A percentile compares a stretch with the other conserved stretches of the same genome.
Evolutionary conservation across 148 eudicot genomes (phyloP).

Genomic region (Fagopyrum tataricum): DNA sequence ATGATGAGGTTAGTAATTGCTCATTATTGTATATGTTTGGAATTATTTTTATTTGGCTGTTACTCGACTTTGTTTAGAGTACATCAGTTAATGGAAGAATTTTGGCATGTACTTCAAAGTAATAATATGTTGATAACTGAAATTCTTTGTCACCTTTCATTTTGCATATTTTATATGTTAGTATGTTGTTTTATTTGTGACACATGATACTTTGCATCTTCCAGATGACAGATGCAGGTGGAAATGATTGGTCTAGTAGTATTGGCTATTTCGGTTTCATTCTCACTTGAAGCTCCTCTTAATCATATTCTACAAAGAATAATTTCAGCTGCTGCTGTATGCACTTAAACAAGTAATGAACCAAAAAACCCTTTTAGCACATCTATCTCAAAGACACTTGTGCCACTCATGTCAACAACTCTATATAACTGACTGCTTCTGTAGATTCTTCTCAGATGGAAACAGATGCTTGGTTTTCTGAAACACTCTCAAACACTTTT

Average conservation of each 20-base stretch:
- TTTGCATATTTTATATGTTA: neutral
- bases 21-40: neutral
- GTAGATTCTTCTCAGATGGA: constrained; percentile 12
- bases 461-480: constrained; percentile 20
- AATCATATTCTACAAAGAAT: constrained; percentile 41
- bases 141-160: neutral
- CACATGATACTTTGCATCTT: neutral
- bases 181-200: neutral
- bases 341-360: constrained; percentile 48
- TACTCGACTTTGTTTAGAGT: neutral
- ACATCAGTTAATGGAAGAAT: neutral
- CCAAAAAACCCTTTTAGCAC: constrained; percentile 43
- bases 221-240: constrained; percentile 57
- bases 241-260: constrained; percentile 53
- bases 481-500: constrained; percentile 14
- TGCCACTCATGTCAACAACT: constrained; percentile 6
- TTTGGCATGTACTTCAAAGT: neutral
- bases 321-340: constrained; percentile 62
- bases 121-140: neutral
- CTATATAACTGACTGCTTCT: neutral
- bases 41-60: neutral
- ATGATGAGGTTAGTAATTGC: constrained; percentile 41
- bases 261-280: constrained; percentile 74
- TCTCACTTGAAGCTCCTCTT: constrained; percentile 35
- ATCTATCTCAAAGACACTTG: constrained; percentile 37